Conservation (phyloP, 2,329 filamentous ascomycete species). For the Lachnellula arida region DNA sequence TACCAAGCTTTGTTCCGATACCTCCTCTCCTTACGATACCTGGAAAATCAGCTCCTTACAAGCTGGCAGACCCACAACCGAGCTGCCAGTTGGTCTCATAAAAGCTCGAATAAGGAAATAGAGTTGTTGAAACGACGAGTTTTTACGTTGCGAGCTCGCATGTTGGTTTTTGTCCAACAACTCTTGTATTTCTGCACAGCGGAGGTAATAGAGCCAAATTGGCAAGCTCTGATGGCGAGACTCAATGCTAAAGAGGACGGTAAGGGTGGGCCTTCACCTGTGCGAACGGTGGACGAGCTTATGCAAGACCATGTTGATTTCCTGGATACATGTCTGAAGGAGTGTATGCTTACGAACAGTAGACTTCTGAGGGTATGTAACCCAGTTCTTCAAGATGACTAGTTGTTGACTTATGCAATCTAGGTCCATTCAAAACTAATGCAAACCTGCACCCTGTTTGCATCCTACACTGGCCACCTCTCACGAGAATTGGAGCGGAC, state of each 20-base stretch:
- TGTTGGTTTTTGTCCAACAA: conserved; percentile 95
- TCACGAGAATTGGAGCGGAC: neutral
- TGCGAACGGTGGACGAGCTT: conserved; percentile 82
- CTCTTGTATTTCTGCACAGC: conserved; percentile 90
- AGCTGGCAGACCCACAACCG: conserved; percentile 87
- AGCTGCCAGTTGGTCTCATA: conserved; percentile 72
- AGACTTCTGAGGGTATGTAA: conserved; percentile 72
- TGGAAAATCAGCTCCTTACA: conserved; percentile 76
- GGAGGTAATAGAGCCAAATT: conserved; percentile 95
- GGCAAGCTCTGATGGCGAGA: conserved; percentile 81
- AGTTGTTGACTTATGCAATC: conserved; percentile 33
- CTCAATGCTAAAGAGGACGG: conserved; percentile 84
- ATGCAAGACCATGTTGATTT: conserved; percentile 99
- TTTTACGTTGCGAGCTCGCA: conserved; percentile 83
- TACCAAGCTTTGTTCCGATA: conserved; percentile 94
- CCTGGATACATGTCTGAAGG: conserved; percentile 89
- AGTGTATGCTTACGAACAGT: conserved; percentile 95
- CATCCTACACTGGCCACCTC: neutral
- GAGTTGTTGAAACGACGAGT: conserved; percentile 87
- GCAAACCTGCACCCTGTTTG: neutral
- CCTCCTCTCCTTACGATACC: conserved; percentile 78
- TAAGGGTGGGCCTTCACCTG: conserved; percentile 43
- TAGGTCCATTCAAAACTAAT: neutral
- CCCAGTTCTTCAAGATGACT: conserved; percentile 55
- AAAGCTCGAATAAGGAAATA: conserved; percentile 64